Evolutionary conservation across 2,329 filamentous ascomycete genomes (phyloP), one percentile per base, ranked within the genome.

Genomic region (Periconia macrospinosa): DNA sequence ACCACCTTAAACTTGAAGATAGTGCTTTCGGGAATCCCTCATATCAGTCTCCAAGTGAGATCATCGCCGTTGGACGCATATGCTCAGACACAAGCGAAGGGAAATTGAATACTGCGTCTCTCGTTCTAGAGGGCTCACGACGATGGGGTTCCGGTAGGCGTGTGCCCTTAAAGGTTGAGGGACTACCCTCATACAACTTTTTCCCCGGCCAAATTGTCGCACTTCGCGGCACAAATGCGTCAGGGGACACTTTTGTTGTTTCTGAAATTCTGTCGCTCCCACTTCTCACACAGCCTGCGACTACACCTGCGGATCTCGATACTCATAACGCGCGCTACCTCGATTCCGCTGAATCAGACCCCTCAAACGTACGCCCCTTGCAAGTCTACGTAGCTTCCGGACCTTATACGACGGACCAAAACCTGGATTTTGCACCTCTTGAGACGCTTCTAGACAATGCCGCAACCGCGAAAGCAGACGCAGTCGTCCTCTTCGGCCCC

Each of bases 121-220:
- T 97, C 17, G 87, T 97, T 3, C 81, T 99, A 1, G 94, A 99
- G 75, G 93, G 89, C 18, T 96, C 92, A 20, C 82, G 93, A 61
- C 83, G 90, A 30, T 90, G 86, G 63, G 94, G 94, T 35, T 90
- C 88, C 59, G 94, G 92, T 5, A 78, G 90, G 53, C 84, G 94
- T 53, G 84, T 97, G 30, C 90, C 91, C 5, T 75, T 99, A 17
- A 90, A 91, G 59, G 78, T 97, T 53, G 83, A 88, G 55, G 82
- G 82, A 2, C 72, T 96, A 1, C 77, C 80, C 59, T 83, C 75
- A 1, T 94, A 89, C 75, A 88, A 91, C 69, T 91, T 97, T 78
- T 97, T 97, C 70, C 94, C 93, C 0, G 94, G 94, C 6, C 92
- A 97, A 70, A 91, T 97, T 49, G 91, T 96, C 30, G 94, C 93